These are phyloP conservation scores for Agaricales sp. DNA, from an alignment of 1,284 basidiomycete genomes.

Conservation along the genomic window DNA sequence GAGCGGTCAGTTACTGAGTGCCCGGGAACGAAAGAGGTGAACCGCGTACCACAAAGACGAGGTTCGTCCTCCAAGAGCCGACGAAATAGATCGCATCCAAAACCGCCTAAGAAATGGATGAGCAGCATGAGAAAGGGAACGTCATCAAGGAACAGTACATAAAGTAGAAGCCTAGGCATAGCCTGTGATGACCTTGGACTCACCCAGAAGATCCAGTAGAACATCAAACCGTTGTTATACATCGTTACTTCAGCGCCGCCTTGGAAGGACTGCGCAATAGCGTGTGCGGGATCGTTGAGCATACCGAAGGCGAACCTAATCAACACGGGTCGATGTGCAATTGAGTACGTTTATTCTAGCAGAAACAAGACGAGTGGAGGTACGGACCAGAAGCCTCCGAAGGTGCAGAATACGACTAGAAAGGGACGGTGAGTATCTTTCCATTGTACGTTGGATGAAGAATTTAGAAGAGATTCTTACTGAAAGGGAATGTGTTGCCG, in stretches of 20 bases:
- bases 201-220: constrained; percentile 14
- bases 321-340: too few species aligned
- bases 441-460: neutral
- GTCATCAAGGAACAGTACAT: constrained; percentile 13
- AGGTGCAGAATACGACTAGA: constrained; percentile 12
- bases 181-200: constrained; percentile 10
- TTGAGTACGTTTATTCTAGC: neutral
- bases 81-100: too few species aligned
- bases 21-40: too few species aligned
- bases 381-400: constrained; percentile 14
- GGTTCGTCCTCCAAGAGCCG: too few species aligned
- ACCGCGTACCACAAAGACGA: too few species aligned
- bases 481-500: constrained; percentile 15
- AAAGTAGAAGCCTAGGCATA: constrained; percentile 11
- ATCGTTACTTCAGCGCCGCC: constrained; percentile 6
- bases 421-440: neutral
- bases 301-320: constrained; percentile 13
- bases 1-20: too few species aligned
- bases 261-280: constrained; percentile 9
- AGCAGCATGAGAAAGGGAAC: neutral
- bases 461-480: neutral
- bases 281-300: constrained; percentile 12
- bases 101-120: constrained; percentile 7
- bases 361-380: neutral
- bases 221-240: constrained; percentile 13